Conservation (phyloP, 345 rosid genomes). For the Aegle marmelos region DNA sequence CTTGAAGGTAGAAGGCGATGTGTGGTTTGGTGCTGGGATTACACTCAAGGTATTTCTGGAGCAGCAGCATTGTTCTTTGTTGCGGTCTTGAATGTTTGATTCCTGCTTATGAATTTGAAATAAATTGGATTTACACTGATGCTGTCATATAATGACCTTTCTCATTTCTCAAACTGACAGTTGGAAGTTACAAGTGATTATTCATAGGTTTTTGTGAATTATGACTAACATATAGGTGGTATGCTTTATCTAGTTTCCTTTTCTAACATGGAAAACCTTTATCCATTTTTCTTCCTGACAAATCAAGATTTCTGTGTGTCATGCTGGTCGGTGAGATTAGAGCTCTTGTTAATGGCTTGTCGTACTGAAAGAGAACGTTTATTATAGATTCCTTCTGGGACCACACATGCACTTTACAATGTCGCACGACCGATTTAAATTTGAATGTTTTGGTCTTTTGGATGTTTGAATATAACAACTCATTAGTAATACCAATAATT, state of each 20-base stretch:
- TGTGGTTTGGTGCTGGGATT: conserved; percentile 59
- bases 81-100: neutral
- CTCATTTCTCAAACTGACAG: neutral
- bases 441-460: neutral
- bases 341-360: neutral
- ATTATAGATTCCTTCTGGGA: neutral
- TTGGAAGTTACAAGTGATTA: neutral
- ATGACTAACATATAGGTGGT: neutral
- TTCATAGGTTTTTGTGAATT: neutral
- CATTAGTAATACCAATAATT: neutral
- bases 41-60: conserved; percentile 47
- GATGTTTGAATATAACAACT: neutral
- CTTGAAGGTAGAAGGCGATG: conserved; percentile 60
- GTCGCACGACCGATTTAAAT: neutral
- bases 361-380: neutral
- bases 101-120: neutral
- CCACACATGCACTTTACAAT: neutral
- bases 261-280: neutral
- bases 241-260: neutral
- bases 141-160: neutral
- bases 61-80: neutral
- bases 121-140: neutral
- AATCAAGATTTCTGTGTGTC: neutral
- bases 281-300: neutral
- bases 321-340: neutral